Conservation (phyloP, 164 flowering plant species). For the Stephania japonica region DNA sequence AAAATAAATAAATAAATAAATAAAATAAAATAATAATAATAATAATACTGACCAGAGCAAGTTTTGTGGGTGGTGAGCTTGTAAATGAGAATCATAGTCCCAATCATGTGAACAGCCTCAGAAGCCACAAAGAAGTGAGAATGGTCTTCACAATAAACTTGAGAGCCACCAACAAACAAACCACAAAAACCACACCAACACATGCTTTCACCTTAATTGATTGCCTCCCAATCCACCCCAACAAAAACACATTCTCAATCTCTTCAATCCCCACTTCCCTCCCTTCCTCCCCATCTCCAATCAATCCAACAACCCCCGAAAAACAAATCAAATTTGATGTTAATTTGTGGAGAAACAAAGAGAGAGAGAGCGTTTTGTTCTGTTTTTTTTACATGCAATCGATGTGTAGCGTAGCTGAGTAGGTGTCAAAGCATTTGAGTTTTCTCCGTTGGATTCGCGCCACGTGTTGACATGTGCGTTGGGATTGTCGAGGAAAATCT, state of each 20-base stretch:
- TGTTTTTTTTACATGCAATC: background rate
- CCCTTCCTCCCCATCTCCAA: background rate
- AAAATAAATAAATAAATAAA: background rate
- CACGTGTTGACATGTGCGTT: no score
- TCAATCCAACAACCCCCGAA: no score
- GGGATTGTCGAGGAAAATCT: background rate
- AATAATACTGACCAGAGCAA: background rate
- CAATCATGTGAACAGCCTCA: background rate
- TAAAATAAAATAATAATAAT: no score
- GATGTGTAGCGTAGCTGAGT: no score
- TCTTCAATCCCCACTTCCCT: background rate
- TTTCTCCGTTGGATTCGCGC: no score
- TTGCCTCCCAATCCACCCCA: background rate
- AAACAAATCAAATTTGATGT: no score
- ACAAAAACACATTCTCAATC: background rate
- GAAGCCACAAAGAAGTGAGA: background rate
- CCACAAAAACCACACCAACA: background rate
- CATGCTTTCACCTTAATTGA: background rate
- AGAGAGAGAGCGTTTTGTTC: no score
- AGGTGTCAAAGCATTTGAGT: no score
- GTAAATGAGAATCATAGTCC: background rate
- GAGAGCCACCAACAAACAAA: background rate
- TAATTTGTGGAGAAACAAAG: no score
- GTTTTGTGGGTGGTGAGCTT: conserved; percentile 3
- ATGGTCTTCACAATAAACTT: background rate